These are phyloP conservation scores for Gastrolobium bilobum DNA, from an alignment of 306 rosid genomes.

Conservation along the genomic window DNA sequence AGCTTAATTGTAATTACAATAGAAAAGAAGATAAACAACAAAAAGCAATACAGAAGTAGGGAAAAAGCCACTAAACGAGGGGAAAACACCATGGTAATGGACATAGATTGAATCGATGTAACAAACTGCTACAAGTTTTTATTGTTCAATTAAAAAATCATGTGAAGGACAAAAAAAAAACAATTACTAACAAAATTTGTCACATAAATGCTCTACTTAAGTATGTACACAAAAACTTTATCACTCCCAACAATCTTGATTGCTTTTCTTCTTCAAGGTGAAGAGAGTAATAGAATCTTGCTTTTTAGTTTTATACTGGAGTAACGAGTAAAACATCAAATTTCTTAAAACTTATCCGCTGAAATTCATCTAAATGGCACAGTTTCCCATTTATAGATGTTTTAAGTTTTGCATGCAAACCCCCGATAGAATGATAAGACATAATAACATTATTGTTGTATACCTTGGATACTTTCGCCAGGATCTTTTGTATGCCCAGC, in stretches of 20 bases:
- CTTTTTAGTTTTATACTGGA: neutral
- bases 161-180: neutral
- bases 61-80: slow-evolving; percentile 14
- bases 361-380: slow-evolving; percentile 16
- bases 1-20: slow-evolving; percentile 3
- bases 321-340: slow-evolving; percentile 1
- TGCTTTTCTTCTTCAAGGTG: slow-evolving; percentile 22
- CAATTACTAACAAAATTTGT: neutral
- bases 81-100: neutral
- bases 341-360: slow-evolving; percentile 14
- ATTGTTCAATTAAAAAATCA: slow-evolving; percentile 7
- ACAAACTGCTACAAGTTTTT: slow-evolving; percentile 25
- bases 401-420: slow-evolving; percentile 34
- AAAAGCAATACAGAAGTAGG: neutral
- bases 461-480: slow-evolving; percentile 84
- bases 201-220: slow-evolving; percentile 9
- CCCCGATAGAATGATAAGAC: slow-evolving; percentile 24
- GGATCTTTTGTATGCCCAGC: slow-evolving; percentile 94
- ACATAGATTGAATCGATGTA: slow-evolving; percentile 27
- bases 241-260: slow-evolving; percentile 26
- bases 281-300: slow-evolving; percentile 7
- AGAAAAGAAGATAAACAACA: neutral
- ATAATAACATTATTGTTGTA: slow-evolving; percentile 5
- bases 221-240: slow-evolving; percentile 26
- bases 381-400: slow-evolving; percentile 34